Evolutionary conservation across 192 early-diverging fungal species (phyloP).

Genomic region (Umbelopsis sp.): DNA sequence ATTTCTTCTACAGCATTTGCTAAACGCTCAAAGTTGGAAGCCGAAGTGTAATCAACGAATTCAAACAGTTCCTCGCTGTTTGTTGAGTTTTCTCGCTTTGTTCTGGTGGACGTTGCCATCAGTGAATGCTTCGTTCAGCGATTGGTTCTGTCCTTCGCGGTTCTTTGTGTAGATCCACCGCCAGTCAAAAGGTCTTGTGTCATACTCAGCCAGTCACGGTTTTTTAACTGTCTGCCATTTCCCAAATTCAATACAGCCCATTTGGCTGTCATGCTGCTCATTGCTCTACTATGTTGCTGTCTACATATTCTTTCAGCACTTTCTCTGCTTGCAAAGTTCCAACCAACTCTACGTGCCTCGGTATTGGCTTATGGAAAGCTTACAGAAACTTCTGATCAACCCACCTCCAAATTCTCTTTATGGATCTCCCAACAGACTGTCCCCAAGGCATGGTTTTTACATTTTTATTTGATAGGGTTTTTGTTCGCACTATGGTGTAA

Average conservation of each 20-base stretch:
- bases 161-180: too few species aligned
- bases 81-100: slow-evolving; percentile 22
- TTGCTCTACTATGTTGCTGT: slow-evolving; percentile 19
- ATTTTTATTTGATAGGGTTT: slow-evolving; percentile 53
- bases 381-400: slow-evolving; percentile 19
- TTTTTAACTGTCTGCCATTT: not conserved
- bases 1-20: slow-evolving; percentile 62
- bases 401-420: not conserved
- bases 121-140: too few species aligned
- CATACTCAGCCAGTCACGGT: not conserved
- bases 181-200: not conserved
- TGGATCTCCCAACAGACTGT: slow-evolving; percentile 32
- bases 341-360: slow-evolving; percentile 18
- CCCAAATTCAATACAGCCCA: not conserved
- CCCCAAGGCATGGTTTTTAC: slow-evolving; percentile 53
- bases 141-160: not conserved
- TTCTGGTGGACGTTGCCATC: not conserved
- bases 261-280: slow-evolving; percentile 25
- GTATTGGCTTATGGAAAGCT: slow-evolving; percentile 43
- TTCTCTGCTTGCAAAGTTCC: slow-evolving; percentile 23
- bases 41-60: slow-evolving; percentile 74
- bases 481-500: slow-evolving; percentile 30
- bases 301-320: slow-evolving; percentile 11
- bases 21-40: slow-evolving; percentile 68
- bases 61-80: slow-evolving; percentile 68